Base-by-base conservation (phyloP, 371 early-diverging fungal species). In the Mucor mucedo region DNA sequence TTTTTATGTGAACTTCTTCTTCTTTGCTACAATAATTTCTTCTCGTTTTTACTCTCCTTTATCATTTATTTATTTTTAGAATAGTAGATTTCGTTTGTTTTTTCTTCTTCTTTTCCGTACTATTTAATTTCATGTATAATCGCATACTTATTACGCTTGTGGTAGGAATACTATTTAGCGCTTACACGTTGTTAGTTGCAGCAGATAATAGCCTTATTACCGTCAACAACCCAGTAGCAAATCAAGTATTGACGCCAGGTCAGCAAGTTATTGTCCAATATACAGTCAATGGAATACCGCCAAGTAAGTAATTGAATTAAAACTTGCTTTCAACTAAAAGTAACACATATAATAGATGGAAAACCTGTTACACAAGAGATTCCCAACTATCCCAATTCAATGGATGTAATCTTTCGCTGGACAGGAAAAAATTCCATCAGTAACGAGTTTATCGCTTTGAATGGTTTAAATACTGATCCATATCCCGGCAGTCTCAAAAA, bases 401-500 rank as follows among this genome's bases (percentile, higher is more conserved):
- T 69, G 4, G 65, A 65, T 44, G 42, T 62, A 13, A 45, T 38
- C 21, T 61, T 69, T 29, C 57, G 45, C 30, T 69, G 70, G 70
- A 49, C 50, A 9, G 9, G 53, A 10, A 58, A 39, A 16, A 47
- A 44, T 29, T 35, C 35, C 5, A 53, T 5, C 28, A 50, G 35
- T 3, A 54, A 61, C 16, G 49, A 65, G 35, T 44, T 69, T 2
- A 61, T 38, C 39, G 70, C 65, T 7, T 28, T 35, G 6, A 55
- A 44, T 30, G 58, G 58, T 2, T 28, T 69, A 2, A 10, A 10
- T 2, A 58, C 59, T 6, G 61, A 56, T 32, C 44, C 62, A 14
- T 50, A 38, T 32, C 52, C 61, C 33, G 54, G 35, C n/a, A 54
- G 65, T 6, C 16, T 28, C 0, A 49, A 55, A 33, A 35, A 54